These are phyloP conservation scores for Coniochaeta prunicola DNA, from an alignment of 2,329 filamentous ascomycete genomes.

Conservation along the genomic window DNA sequence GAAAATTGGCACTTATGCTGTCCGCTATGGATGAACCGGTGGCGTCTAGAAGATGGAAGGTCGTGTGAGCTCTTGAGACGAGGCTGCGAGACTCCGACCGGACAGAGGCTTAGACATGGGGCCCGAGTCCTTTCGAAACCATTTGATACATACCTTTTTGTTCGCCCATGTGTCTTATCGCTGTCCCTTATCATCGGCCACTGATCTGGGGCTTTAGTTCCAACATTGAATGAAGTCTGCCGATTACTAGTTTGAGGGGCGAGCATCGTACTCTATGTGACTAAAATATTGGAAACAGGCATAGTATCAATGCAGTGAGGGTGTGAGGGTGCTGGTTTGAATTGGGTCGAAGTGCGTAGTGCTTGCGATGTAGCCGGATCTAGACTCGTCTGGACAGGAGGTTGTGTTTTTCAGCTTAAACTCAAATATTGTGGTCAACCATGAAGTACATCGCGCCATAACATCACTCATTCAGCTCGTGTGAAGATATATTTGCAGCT, in stretches of 20 bases:
- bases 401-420: background rate
- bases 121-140: too few species aligned
- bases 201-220: too few species aligned
- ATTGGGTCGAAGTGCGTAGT: background rate
- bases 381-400: background rate
- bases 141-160: too few species aligned
- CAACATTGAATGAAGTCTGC: background rate
- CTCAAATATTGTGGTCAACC: background rate
- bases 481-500: background rate
- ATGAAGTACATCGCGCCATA: background rate
- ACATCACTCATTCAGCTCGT: background rate
- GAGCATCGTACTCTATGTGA: too few species aligned
- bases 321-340: background rate
- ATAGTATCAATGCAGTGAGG: background rate
- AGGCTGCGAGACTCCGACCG: too few species aligned
- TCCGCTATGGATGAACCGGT: too few species aligned
- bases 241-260: background rate
- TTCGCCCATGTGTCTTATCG: too few species aligned
- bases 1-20: too few species aligned
- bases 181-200: too few species aligned
- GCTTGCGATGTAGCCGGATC: background rate
- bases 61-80: too few species aligned
- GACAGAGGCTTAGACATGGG: too few species aligned
- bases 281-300: constrained; percentile 4
- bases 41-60: too few species aligned